Base-by-base conservation (phyloP, 2,329 filamentous ascomycete genomes). In the Stromatinia cepivora region DNA sequence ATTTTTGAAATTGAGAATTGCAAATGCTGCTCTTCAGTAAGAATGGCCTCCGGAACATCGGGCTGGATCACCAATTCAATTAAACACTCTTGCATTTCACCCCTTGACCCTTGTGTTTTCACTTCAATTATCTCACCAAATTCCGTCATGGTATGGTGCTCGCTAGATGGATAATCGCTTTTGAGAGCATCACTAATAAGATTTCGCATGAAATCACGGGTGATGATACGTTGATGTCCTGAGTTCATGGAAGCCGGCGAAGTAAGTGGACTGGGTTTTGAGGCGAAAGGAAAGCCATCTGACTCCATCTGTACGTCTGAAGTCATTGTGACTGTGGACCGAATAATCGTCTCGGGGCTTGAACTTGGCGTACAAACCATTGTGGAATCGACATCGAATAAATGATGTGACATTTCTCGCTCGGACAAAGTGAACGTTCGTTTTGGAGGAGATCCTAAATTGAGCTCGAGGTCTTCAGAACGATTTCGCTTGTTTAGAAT, bases 11-110 rank as follows among this genome's bases (percentile, higher is more conserved):
- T 31, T 6, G 77, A 73, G 50, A 78, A 76, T 81, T 85, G 53
- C 81, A 87, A 42, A 85, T 82, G 73, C 83, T 81, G 75, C 84
- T 87, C 72, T 71, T 79, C 73, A 52, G 76, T 74, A 61, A 86
- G 81, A 69, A 87, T 84, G 1, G 82, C 84, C 25, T 82, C 81
- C 5, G 86, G 86, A 13, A 87, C 83, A 67, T 80, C 79, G 15
- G 72, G 54, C 22, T 75, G 76, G 45, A 78, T 78, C 34, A 73
- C 71, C 25, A 82, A 75, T 66, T 83, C 80, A 42, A 87, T 83
- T 3, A 67, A 74, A 42, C 72, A 71, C 17, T 76, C 71, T 39
- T 75, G 75, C 3, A 73, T 62, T 53, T 77, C 75, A 1, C 77
- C 77, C 52, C 74, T 72, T 4, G 75, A 71, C 1, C 73, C 73